Evolutionary conservation across 2,329 filamentous ascomycete genomes (phyloP).

Genomic region (Fusarium xylarioides): DNA sequence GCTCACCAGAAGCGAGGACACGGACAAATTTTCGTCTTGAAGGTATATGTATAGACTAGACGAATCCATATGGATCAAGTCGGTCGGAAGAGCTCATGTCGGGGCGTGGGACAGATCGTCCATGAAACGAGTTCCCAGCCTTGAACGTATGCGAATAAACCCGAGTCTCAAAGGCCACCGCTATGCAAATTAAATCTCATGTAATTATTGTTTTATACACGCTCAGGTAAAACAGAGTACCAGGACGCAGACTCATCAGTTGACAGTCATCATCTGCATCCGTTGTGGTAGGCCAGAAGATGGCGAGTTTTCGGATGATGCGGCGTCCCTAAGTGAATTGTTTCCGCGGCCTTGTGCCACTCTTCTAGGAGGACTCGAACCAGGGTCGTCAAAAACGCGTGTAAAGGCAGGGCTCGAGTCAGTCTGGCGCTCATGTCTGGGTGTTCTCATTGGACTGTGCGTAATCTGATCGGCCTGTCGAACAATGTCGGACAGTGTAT

Average conservation of each 20-base stretch:
- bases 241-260: conserved; percentile 47
- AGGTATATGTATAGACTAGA: not conserved
- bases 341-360: conserved; percentile 63
- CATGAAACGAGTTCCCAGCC: conserved; percentile 17
- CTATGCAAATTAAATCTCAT: conserved; percentile 51
- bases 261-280: conserved; percentile 73
- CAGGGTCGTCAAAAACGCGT: conserved; percentile 70
- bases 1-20: not conserved
- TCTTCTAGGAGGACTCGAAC: conserved; percentile 62
- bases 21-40: not conserved
- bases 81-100: conserved; percentile 9
- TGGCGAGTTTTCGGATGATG: conserved; percentile 63
- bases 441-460: conserved; percentile 63
- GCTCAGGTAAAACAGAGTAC: conserved; percentile 34
- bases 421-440: conserved; percentile 54
- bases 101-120: conserved; percentile 8
- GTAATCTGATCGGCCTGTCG: conserved; percentile 67
- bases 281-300: conserved; percentile 60
- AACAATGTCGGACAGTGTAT: conserved; percentile 67
- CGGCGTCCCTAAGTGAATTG: conserved; percentile 59
- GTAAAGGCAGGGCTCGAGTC: conserved; percentile 75
- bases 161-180: conserved; percentile 44
- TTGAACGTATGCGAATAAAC: conserved; percentile 28
- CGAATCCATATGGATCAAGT: conserved; percentile 18
- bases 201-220: conserved; percentile 45